phyloP scores from a whole-genome alignment of 345 rosid genomes.

The Citrus glauca region DNA sequence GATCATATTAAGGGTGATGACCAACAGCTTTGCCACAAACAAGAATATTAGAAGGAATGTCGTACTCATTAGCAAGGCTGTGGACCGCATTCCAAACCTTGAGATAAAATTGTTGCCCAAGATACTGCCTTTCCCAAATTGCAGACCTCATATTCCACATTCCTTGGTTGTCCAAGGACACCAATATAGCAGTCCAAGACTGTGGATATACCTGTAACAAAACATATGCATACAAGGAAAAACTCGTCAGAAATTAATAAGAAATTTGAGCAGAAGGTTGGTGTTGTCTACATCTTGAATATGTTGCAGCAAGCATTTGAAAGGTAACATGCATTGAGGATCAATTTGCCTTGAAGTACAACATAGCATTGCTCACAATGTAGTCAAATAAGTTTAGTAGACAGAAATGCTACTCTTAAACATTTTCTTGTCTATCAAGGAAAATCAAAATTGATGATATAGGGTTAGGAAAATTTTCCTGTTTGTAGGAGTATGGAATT shows the following conservation, averaged over 20 bases:
- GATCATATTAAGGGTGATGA: slow-evolving; percentile 29
- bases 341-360: background rate
- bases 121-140: slow-evolving; percentile 80
- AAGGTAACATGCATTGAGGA: background rate
- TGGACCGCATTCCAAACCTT: slow-evolving; percentile 61
- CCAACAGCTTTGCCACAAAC: slow-evolving; percentile 84
- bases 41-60: slow-evolving; percentile 65
- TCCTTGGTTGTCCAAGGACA: slow-evolving; percentile 87
- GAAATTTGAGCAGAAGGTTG: background rate
- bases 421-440: background rate
- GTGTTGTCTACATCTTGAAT: background rate
- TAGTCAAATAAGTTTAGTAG: background rate
- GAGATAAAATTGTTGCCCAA: slow-evolving; percentile 84
- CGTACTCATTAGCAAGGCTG: slow-evolving; percentile 67
- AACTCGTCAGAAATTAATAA: background rate
- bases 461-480: background rate
- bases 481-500: background rate
- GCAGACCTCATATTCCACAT: slow-evolving; percentile 99
- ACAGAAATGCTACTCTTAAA: background rate
- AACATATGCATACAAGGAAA: background rate
- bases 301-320: background rate
- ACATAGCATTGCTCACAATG: background rate
- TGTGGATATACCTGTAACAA: slow-evolving; percentile 71
- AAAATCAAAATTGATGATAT: background rate
- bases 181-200: slow-evolving; percentile 75